Conservation (phyloP, 305 asterid species). For the Vinca major region DNA sequence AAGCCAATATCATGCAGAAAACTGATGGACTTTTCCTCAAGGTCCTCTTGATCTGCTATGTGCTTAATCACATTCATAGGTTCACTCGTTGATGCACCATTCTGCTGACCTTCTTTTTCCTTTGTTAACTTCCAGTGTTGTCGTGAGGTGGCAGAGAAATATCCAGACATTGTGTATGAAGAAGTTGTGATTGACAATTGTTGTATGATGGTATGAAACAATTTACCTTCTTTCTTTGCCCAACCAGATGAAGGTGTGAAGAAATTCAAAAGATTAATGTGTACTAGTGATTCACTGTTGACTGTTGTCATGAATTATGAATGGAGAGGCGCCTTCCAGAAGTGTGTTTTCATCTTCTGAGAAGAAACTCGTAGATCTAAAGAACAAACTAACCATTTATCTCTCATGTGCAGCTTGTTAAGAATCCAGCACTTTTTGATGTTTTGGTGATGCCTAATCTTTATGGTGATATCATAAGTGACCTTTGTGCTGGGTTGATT, state of each 20-base stretch:
- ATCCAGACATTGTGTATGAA: slow-evolving; percentile 80
- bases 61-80: background rate
- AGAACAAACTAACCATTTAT: slow-evolving; percentile 1
- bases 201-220: slow-evolving; percentile 75
- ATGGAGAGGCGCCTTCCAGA: background rate
- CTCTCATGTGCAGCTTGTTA: slow-evolving; percentile 68
- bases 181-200: slow-evolving; percentile 98
- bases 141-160: slow-evolving; percentile 92
- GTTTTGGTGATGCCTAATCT: slow-evolving; percentile 98
- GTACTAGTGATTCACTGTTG: too few species aligned
- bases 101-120: slow-evolving; percentile 21
- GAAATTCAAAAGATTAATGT: slow-evolving; percentile 2
- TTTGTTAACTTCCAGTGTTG: slow-evolving; percentile 65
- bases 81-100: slow-evolving; percentile 4
- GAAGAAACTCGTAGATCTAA: background rate
- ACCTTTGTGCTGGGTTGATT: slow-evolving; percentile 95
- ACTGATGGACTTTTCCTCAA: slow-evolving; percentile 98
- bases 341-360: background rate
- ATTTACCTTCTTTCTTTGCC: slow-evolving; percentile 13
- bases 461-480: slow-evolving; percentile 95
- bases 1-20: slow-evolving; percentile 99
- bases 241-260: background rate
- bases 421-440: slow-evolving; percentile 87
- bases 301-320: background rate
- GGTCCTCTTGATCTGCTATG: slow-evolving; percentile 30